These are phyloP conservation scores for Cyberlindnera misumaiensis DNA, from an alignment of 805 yeast species.

Conservation along the genomic window DNA sequence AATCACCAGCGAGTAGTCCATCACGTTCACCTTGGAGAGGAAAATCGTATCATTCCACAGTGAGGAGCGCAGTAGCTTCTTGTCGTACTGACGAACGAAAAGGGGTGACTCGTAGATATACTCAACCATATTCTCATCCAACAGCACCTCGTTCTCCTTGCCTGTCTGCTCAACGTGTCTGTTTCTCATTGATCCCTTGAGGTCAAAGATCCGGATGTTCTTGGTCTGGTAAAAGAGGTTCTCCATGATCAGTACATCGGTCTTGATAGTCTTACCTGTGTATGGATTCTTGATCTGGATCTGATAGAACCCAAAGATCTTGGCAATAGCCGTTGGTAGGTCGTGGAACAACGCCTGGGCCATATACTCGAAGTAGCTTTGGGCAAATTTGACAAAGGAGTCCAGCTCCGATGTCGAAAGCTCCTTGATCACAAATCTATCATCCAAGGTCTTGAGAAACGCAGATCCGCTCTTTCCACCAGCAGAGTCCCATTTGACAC, in stretches of 20 bases:
- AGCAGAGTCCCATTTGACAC: slow-evolving; percentile 90
- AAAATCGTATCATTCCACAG: slow-evolving; percentile 93
- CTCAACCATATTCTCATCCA: slow-evolving; percentile 98
- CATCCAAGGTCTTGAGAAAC: slow-evolving; percentile 86
- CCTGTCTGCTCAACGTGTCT: slow-evolving; percentile 97
- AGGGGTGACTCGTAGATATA: slow-evolving; percentile 94
- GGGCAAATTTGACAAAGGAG: slow-evolving; percentile 92
- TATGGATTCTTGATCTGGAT: slow-evolving; percentile 77
- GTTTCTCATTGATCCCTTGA: slow-evolving; percentile 97
- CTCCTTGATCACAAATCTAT: slow-evolving; percentile 84
- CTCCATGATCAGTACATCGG: slow-evolving; percentile 95
- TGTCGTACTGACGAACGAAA: slow-evolving; percentile 88
- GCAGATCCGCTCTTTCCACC: slow-evolving; percentile 98
- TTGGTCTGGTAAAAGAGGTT: slow-evolving; percentile 81
- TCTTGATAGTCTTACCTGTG: slow-evolving; percentile 69
- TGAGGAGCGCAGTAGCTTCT: slow-evolving; percentile 77
- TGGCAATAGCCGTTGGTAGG: slow-evolving; percentile 88
- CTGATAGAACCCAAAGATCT: slow-evolving; percentile 93
- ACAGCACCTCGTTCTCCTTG: slow-evolving; percentile 82
- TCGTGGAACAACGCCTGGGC: slow-evolving; percentile 93
- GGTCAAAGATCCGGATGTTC: slow-evolving; percentile 82
- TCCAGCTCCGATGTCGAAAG: slow-evolving; percentile 83
- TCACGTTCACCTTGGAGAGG: slow-evolving; percentile 93
- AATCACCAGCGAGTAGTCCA: slow-evolving; percentile 94
- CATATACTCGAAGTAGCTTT: slow-evolving; percentile 93